These are phyloP conservation scores for Eryngium alpinum DNA, from an alignment of 140 eudicot genomes.

Conservation along the genomic window DNA sequence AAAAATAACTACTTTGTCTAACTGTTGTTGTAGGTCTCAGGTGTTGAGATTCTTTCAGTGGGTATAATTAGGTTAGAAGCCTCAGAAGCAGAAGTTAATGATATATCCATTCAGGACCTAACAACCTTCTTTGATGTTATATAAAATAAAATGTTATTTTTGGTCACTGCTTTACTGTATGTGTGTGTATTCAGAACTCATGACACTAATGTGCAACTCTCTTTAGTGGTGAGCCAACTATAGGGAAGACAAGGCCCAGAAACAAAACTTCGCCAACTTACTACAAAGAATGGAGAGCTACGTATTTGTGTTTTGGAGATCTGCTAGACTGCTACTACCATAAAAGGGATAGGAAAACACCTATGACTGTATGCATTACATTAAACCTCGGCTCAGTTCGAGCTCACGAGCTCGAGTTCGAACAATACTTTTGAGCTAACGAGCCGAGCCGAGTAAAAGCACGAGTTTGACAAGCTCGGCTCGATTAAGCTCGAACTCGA, in stretches of 20 bases:
- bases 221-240: conserved; percentile 90
- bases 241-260: conserved; percentile 95
- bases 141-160: neutral
- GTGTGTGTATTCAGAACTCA: neutral
- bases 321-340: neutral
- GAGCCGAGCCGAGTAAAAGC: no score
- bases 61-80: conserved; percentile 88
- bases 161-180: neutral
- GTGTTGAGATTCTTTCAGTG: conserved; percentile 90
- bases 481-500: no score
- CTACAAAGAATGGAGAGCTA: conserved; percentile 99
- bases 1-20: conserved; percentile 2
- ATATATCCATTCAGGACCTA: conserved; percentile 82
- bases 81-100: conserved; percentile 95
- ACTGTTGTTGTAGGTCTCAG: conserved; percentile 61
- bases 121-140: conserved; percentile 20
- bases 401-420: no score
- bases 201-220: conserved; percentile 20
- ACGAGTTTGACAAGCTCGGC: no score
- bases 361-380: neutral
- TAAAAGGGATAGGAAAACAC: neutral
- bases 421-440: no score
- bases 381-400: no score
- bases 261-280: conserved; percentile 94
- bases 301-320: neutral